Base-by-base conservation (phyloP, 495 filamentous ascomycete species). In the Hypoxylon trugodes region DNA sequence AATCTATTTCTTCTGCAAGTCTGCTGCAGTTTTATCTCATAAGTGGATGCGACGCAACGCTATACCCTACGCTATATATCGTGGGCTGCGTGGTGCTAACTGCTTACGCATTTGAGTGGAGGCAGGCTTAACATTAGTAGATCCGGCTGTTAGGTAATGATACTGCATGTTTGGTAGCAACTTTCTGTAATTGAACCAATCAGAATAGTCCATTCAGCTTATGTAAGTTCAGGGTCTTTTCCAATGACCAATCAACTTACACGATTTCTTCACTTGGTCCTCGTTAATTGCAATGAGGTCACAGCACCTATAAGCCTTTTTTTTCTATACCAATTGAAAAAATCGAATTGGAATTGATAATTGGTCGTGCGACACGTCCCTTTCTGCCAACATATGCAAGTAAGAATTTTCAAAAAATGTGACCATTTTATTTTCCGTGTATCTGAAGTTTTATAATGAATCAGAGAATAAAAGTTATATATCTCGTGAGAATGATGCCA, bases 141-240 rank as follows among this genome's bases (percentile, higher is more conserved):
- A 52, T 50, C 51, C 51, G 52, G 51, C 37, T 63, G 60, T 56
- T 57, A 51, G 51, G 51, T 62, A 61, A 62, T 55, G 19, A 26
- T 50, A 35, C 55, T 30, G 37, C 25, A 33, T 38, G 6, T 43
- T 25, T 18, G 16, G 37, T 42, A 41, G 49, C 8, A 38, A 41
- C 5, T 28, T 38, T 56, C 33, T 24, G 33, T 30, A 6, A 26
- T 13, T 19, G 12, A 24, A 7, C 46, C 53, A 53, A 56, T 65
- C 13, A 48, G 12, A 42, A 36, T 13, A 25, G 18, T 6, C 4
- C 2, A 1, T 21, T 24, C 41, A 41, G 38, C 26, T 4, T 10
- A 53, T 7, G n/a, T 10, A 40, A 19, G 53, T 33, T 43, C 38
- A 59, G 53, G 53, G 40, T 53, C 47, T 58, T 18, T 16, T 6